A percentile compares a stretch with the other conserved stretches of the same genome.
These are phyloP conservation scores for Tuber melanosporum DNA, from an alignment of 495 filamentous ascomycete species.

Conservation along the genomic window DNA sequence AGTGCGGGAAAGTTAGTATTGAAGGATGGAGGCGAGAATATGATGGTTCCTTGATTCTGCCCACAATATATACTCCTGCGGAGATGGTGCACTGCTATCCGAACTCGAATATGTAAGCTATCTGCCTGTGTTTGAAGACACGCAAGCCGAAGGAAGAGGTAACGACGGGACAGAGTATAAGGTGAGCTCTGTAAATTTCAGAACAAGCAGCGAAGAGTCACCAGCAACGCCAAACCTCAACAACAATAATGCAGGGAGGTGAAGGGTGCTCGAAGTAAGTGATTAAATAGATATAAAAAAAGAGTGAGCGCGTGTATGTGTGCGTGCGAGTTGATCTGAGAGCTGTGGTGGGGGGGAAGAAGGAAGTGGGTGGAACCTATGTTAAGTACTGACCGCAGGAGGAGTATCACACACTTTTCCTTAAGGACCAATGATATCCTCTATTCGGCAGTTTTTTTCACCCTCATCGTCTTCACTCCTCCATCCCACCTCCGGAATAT, in stretches of 20 bases:
- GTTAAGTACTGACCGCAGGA: slow-evolving; percentile 27
- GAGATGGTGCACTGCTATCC: neutral
- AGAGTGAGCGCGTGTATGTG: slow-evolving; percentile 10
- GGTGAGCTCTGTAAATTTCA: slow-evolving; percentile 6
- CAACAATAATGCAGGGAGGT: neutral
- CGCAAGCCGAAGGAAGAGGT: neutral
- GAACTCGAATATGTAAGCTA: neutral
- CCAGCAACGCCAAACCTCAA: slow-evolving; percentile 5
- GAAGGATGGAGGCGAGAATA: neutral
- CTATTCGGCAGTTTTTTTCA: neutral
- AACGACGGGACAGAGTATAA: neutral
- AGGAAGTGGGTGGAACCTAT: slow-evolving; percentile 23
- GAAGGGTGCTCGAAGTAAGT: neutral
- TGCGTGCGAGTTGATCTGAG: slow-evolving; percentile 3
- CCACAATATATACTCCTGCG: neutral
- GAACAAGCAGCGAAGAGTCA: slow-evolving; percentile 17
- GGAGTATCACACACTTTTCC: slow-evolving; percentile 12
- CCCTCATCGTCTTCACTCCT: neutral
- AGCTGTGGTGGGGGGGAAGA: slow-evolving; percentile 10
- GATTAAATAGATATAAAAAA: neutral
- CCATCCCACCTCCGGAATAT: neutral
- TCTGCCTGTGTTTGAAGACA: neutral
- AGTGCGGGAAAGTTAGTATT: neutral
- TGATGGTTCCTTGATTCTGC: neutral
- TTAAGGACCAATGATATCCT: neutral